phyloP scores from a whole-genome alignment of 108 stramenopile species.

The Parietichytrium sp. region DNA sequence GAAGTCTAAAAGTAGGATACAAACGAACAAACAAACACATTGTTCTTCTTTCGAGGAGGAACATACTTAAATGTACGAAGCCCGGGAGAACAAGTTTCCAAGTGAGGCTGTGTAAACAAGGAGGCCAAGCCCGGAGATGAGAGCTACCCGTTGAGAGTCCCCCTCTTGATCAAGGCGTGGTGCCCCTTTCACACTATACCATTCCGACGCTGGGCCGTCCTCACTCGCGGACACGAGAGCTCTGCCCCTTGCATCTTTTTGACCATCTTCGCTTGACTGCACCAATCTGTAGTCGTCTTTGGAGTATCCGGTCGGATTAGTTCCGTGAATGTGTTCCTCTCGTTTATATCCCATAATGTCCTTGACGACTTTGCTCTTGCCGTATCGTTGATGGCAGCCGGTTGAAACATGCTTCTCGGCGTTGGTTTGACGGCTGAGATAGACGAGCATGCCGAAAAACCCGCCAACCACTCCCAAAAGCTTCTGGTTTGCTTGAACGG shows the following conservation, averaged over 20 bases:
- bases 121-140: no score
- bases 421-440: background rate
- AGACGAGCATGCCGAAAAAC: background rate
- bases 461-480: background rate
- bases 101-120: no score
- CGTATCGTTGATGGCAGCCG: slow-evolving; percentile 7
- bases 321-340: background rate
- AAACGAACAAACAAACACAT: no score
- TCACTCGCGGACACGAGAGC: background rate
- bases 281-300: background rate
- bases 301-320: background rate
- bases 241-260: background rate
- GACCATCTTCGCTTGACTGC: background rate
- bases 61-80: no score
- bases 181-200: no score
- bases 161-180: no score
- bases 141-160: no score
- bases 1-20: no score
- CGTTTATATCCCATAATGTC: slow-evolving; percentile 22
- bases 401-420: background rate
- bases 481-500: background rate
- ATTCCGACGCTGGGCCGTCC: background rate
- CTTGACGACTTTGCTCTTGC: background rate
- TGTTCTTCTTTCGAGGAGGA: no score
- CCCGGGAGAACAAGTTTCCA: no score